A percentile compares a stretch with the other conserved stretches of the same genome.
phyloP scores from a whole-genome alignment of 2,329 filamentous ascomycete species.

The Aspergillus alliaceus region DNA sequence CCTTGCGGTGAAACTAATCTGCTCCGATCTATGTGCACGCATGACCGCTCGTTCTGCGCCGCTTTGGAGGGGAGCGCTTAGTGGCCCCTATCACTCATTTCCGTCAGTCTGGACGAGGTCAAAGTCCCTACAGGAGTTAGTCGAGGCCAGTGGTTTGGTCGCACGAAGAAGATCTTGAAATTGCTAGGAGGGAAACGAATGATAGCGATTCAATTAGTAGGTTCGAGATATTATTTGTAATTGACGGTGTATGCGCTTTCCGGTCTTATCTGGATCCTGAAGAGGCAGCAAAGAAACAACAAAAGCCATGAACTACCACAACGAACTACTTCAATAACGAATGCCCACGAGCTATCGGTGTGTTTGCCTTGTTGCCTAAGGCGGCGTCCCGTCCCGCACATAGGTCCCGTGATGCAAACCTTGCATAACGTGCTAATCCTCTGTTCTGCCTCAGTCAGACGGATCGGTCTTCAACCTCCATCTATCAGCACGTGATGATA shows the following conservation, averaged over 20 bases:
- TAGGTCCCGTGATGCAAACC: slow-evolving; percentile 8
- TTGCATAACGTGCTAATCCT: background rate
- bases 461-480: too few species aligned
- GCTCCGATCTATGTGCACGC: slow-evolving; percentile 30
- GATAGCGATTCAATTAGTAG: background rate
- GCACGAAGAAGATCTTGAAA: background rate
- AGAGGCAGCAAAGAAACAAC: background rate
- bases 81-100: slow-evolving; percentile 10
- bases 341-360: background rate
- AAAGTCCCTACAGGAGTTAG: background rate
- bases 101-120: slow-evolving; percentile 2
- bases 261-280: background rate
- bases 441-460: slow-evolving; percentile 21
- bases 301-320: too few species aligned
- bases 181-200: background rate
- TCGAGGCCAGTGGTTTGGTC: slow-evolving; percentile 3
- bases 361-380: slow-evolving; percentile 14
- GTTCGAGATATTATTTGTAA: too few species aligned
- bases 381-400: slow-evolving; percentile 2
- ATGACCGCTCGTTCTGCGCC: slow-evolving; percentile 30
- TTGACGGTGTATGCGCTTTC: too few species aligned
- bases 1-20: slow-evolving; percentile 23
- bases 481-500: slow-evolving; percentile 46
- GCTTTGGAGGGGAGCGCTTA: slow-evolving; percentile 26
- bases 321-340: background rate